phyloP scores from a whole-genome alignment of 2,329 filamentous ascomycete species.

The Sphaerulina musiva region DNA sequence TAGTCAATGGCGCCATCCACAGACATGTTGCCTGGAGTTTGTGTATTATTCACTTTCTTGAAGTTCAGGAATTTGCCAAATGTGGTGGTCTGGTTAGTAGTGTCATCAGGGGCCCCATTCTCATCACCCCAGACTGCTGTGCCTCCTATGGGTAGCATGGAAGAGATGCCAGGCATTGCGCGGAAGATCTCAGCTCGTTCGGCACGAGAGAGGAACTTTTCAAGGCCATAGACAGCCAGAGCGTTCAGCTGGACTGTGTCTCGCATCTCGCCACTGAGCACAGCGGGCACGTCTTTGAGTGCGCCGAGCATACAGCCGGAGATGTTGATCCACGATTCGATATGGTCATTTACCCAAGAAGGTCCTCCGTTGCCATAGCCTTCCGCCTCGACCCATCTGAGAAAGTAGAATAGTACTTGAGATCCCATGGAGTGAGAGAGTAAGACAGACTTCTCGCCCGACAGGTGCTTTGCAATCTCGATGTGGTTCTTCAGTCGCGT shows the following conservation, averaged over 20 bases:
- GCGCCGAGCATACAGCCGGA: conserved; percentile 96
- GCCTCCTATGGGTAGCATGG: conserved; percentile 92
- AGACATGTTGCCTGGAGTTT: conserved; percentile 62
- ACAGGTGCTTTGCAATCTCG: conserved; percentile 69
- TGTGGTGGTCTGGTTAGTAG: conserved; percentile 62
- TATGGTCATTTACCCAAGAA: conserved; percentile 80
- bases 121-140: conserved; percentile 90
- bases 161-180: conserved; percentile 92
- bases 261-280: conserved; percentile 95
- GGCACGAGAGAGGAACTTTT: conserved; percentile 86
- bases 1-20: conserved; percentile 70
- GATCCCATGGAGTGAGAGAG: conserved; percentile 97
- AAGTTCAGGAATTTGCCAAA: conserved; percentile 85
- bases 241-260: conserved; percentile 95
- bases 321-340: conserved; percentile 97
- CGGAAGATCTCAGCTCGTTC: conserved; percentile 92
- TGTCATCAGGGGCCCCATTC: conserved; percentile 82
- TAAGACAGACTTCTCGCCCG: conserved; percentile 72
- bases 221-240: conserved; percentile 92
- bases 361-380: conserved; percentile 73
- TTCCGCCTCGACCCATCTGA: conserved; percentile 73
- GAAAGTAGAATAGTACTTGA: conserved; percentile 81
- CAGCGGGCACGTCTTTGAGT: conserved; percentile 79
- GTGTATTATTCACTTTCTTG: conserved; percentile 57
- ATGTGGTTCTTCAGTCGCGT: conserved; percentile 84